Percentiles rank a stretch among this genome's conserved stretches.
phyloP scores from a whole-genome alignment of 2,329 filamentous ascomycete genomes.

The Cyclaneusma minus region DNA sequence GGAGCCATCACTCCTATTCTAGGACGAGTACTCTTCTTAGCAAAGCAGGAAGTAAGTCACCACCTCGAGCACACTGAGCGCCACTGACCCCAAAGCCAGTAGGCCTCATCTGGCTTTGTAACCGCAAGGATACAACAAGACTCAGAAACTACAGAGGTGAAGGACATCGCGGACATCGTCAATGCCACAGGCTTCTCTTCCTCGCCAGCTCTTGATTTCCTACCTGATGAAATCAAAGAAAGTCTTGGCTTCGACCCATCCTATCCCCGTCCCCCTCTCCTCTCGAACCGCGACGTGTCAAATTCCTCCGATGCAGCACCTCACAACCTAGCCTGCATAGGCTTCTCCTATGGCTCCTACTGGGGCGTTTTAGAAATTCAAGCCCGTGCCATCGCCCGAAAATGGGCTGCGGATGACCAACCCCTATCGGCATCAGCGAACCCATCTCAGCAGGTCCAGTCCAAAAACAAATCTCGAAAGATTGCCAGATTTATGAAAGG shows the following conservation, averaged over 20 bases:
- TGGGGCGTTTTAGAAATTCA: conserved; percentile 87
- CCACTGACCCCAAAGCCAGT: no score
- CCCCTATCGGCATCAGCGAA: no score
- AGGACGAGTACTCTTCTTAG: no score
- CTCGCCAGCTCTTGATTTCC: conserved; percentile 45
- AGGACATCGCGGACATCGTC: conserved; percentile 51
- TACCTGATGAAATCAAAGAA: conserved; percentile 38
- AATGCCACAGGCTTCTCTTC: conserved; percentile 65
- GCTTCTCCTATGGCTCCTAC: conserved; percentile 71
- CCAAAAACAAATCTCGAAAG: no score
- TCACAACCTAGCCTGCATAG: conserved; percentile 59
- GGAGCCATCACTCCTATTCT: conserved; percentile 8
- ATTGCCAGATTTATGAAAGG: no score
- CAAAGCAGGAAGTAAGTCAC: no score
- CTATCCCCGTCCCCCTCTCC: conserved; percentile 39
- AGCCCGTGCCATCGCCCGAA: conserved; percentile 52
- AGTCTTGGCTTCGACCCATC: conserved; percentile 39
- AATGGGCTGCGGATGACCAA: no score
- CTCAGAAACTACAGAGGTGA: no score
- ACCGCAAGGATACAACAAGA: no score
- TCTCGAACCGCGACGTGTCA: conserved; percentile 55
- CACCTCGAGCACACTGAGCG: no score
- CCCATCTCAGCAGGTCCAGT: no score
- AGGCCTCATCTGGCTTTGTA: no score
- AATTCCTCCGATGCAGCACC: conserved; percentile 44